Conservation (phyloP, 345 rosid genomes). For the Sonneratia alba region DNA sequence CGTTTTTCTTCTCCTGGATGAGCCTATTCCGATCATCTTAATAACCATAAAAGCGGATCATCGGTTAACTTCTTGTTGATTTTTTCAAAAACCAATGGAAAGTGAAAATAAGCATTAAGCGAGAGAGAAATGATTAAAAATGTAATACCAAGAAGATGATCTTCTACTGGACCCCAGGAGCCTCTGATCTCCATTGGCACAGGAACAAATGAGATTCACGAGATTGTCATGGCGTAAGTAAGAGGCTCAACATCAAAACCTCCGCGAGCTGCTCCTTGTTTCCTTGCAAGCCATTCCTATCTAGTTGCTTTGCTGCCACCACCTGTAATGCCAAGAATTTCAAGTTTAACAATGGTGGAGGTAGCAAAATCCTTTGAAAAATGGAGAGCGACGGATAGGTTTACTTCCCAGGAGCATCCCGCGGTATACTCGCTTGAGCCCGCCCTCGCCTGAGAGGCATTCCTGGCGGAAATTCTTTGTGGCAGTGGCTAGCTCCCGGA, state of each 20-base stretch:
- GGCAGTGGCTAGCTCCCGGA: conserved; percentile 24
- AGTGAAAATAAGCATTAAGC: too few species aligned
- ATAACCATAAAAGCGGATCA: too few species aligned
- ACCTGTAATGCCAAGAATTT: conserved; percentile 9
- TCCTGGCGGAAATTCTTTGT: conserved; percentile 29
- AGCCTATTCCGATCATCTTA: too few species aligned
- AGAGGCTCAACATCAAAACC: conserved; percentile 18
- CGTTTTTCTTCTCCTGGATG: too few species aligned
- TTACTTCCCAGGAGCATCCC: conserved; percentile 20
- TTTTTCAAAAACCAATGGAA: too few species aligned
- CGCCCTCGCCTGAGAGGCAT: conserved; percentile 24
- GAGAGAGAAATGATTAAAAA: too few species aligned
- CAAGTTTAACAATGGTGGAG: not conserved
- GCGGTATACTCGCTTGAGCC: conserved; percentile 23
- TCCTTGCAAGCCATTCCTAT: conserved; percentile 23
- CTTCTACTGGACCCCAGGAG: conserved; percentile 21
- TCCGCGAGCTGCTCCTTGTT: conserved; percentile 22
- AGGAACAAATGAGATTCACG: conserved; percentile 22
- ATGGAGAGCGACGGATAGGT: too few species aligned
- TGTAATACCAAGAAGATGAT: conserved; percentile 11
- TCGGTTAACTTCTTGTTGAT: too few species aligned
- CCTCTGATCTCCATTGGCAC: conserved; percentile 29
- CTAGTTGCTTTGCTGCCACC: conserved; percentile 28
- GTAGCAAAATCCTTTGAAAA: too few species aligned
- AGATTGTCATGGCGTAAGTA: conserved; percentile 20